phyloP scores from a whole-genome alignment of 2,329 filamentous ascomycete species.

The Alternaria alternata region DNA sequence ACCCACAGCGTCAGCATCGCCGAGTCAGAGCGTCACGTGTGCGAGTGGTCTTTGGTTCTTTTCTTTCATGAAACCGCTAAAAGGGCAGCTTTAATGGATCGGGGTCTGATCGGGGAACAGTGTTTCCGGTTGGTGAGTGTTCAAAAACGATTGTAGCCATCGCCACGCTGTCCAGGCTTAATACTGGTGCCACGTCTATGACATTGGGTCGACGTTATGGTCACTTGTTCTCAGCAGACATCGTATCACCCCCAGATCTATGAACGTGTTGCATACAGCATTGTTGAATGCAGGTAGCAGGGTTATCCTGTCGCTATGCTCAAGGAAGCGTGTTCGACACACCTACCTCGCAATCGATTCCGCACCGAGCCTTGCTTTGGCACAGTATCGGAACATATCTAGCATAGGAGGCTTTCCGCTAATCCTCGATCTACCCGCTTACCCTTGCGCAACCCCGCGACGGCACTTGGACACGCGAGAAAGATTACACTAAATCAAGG shows the following conservation, averaged over 20 bases:
- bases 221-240: background rate
- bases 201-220: background rate
- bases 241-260: background rate
- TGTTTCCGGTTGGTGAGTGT: too few species aligned
- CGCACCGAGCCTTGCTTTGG: background rate
- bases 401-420: background rate
- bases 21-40: background rate
- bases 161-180: too few species aligned
- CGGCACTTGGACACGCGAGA: constrained; percentile 1
- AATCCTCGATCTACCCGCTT: background rate
- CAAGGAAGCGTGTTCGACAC: background rate
- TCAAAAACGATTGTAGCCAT: background rate
- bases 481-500: background rate
- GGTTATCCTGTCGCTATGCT: background rate
- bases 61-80: background rate
- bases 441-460: background rate
- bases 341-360: constrained; percentile 1
- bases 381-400: constrained; percentile 3
- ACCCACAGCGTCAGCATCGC: background rate
- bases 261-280: background rate
- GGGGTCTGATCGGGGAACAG: background rate
- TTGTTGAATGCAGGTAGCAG: background rate
- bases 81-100: background rate
- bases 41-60: background rate
- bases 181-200: background rate